Conservation (phyloP, 2,329 filamentous ascomycete genomes). For the Diaporthe sp. region DNA sequence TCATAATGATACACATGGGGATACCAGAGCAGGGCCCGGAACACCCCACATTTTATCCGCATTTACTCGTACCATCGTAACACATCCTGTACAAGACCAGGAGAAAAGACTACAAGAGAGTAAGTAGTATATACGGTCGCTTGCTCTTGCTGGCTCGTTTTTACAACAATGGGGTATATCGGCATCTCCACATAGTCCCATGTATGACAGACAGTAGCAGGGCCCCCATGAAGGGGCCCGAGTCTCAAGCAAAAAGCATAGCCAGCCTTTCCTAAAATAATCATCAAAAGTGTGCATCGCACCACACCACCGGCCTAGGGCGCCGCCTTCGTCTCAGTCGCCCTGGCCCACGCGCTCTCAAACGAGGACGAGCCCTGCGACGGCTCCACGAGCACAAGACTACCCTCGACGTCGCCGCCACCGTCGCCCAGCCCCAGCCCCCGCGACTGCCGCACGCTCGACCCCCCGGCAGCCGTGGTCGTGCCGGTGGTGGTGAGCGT, state of each 20-base stretch:
- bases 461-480: conserved; percentile 18
- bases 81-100: background rate
- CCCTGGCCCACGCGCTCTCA: conserved; percentile 79
- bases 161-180: conserved; percentile 35
- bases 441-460: conserved; percentile 44
- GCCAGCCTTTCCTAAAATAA: background rate
- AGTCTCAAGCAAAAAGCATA: background rate
- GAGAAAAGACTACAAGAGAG: background rate
- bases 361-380: conserved; percentile 61
- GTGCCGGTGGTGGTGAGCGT: background rate
- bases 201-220: background rate
- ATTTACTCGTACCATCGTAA: conserved; percentile 26
- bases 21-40: background rate
- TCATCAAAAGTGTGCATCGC: background rate
- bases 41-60: background rate
- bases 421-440: conserved; percentile 45
- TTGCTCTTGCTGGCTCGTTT: background rate
- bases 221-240: no score
- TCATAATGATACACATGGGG: conserved; percentile 11
- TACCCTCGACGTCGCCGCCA: conserved; percentile 58
- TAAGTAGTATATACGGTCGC: conserved; percentile 1
- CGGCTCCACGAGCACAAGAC: conserved; percentile 65
- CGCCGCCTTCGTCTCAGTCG: conserved; percentile 58
- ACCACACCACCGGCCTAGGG: conserved; percentile 20
- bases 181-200: background rate